Conservation (phyloP, 257 asterid species). For the Capsicum rhomboideum region DNA sequence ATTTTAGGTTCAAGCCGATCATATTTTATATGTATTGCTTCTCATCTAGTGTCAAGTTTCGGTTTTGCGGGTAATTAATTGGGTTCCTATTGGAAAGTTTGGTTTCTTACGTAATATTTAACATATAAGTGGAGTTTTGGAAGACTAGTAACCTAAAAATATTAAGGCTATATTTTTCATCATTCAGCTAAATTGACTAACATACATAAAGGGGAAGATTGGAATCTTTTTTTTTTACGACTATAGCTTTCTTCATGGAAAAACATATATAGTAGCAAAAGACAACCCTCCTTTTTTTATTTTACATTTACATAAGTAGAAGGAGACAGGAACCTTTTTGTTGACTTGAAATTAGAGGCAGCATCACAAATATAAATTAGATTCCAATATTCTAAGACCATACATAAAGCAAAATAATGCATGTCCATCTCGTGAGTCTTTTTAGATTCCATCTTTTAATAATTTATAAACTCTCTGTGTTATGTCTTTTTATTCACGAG, state of each 20-base stretch:
- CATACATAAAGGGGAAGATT: background rate
- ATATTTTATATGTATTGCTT: background rate
- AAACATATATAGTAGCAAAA: background rate
- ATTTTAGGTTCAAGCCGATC: background rate
- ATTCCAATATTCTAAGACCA: slow-evolving; percentile 10
- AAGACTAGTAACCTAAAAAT: background rate
- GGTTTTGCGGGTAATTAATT: no score
- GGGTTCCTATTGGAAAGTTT: background rate
- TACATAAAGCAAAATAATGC: slow-evolving; percentile 3
- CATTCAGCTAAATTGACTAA: background rate
- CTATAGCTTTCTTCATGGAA: background rate
- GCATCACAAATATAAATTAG: slow-evolving; percentile 5
- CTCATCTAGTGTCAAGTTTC: no score
- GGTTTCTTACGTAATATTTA: background rate
- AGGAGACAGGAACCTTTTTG: background rate
- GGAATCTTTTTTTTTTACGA: background rate
- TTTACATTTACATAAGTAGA: background rate
- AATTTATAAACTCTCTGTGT: background rate
- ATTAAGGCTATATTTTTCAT: no score
- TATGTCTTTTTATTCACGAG: background rate
- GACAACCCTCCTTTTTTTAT: background rate
- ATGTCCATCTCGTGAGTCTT: background rate
- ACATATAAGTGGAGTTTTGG: background rate
- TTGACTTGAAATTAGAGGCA: slow-evolving; percentile 31
- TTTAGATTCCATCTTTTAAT: slow-evolving; percentile 1